phyloP scores from a whole-genome alignment of 2,329 filamentous ascomycete genomes.

The Aspergillus intermedius region DNA sequence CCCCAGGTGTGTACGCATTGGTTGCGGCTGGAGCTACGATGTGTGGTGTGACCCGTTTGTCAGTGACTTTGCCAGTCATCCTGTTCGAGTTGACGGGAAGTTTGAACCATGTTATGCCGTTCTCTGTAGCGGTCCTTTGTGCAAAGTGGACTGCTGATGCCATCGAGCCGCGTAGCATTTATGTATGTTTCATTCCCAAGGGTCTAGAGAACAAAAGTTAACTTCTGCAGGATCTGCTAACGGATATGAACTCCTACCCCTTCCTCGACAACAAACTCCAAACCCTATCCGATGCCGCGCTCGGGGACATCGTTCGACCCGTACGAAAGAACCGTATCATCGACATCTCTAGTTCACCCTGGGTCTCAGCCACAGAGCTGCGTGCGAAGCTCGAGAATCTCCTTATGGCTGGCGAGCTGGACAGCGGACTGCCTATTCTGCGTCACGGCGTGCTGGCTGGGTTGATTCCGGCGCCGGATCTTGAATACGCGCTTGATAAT shows the following conservation, averaged over 20 bases:
- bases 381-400: slow-evolving; percentile 74
- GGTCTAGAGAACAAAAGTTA: slow-evolving; percentile 4
- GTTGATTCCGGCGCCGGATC: slow-evolving; percentile 85
- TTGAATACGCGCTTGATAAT: slow-evolving; percentile 86
- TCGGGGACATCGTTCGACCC: slow-evolving; percentile 78
- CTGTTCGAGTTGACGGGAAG: slow-evolving; percentile 93
- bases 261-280: slow-evolving; percentile 96
- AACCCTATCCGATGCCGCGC: slow-evolving; percentile 79
- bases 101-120: slow-evolving; percentile 88
- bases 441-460: slow-evolving; percentile 74
- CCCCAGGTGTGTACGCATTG: slow-evolving; percentile 92
- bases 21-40: slow-evolving; percentile 94
- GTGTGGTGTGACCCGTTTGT: slow-evolving; percentile 92
- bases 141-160: slow-evolving; percentile 99
- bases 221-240: slow-evolving; percentile 66
- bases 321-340: slow-evolving; percentile 72
- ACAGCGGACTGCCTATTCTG: slow-evolving; percentile 84
- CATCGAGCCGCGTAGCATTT: slow-evolving; percentile 89
- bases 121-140: slow-evolving; percentile 83
- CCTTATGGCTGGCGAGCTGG: slow-evolving; percentile 79
- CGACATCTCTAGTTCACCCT: slow-evolving; percentile 75
- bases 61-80: slow-evolving; percentile 89
- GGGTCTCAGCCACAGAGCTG: slow-evolving; percentile 69
- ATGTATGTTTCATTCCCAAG: slow-evolving; percentile 48
- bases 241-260: slow-evolving; percentile 94